These are phyloP conservation scores for Ramularia collo-cygni DNA, from an alignment of 2,329 filamentous ascomycete species.

Conservation along the genomic window DNA sequence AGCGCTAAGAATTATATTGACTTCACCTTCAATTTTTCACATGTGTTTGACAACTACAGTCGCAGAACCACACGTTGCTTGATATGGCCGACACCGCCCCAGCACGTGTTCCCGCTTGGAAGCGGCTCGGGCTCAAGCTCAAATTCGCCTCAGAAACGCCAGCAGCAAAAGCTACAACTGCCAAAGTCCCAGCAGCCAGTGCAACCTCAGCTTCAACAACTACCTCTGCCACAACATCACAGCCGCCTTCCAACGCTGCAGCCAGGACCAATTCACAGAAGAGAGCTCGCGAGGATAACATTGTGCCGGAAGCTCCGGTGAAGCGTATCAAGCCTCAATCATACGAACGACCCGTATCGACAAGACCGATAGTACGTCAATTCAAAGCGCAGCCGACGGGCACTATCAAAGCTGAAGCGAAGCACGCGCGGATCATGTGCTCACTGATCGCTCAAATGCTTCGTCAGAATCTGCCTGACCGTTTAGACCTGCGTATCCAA, in stretches of 20 bases:
- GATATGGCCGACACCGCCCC: conserved; percentile 13
- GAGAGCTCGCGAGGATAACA: conserved; percentile 4
- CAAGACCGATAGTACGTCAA: neutral
- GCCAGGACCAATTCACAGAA: conserved; percentile 1
- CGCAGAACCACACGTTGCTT: neutral
- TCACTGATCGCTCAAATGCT: no score
- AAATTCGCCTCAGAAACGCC: conserved; percentile 43
- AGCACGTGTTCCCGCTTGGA: conserved; percentile 49
- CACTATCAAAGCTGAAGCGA: no score
- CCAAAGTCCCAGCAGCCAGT: neutral
- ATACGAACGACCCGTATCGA: neutral
- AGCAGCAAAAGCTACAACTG: conserved; percentile 1
- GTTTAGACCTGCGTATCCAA: no score
- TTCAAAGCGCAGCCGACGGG: no score
- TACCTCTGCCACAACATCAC: no score
- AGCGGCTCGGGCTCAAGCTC: conserved; percentile 53
- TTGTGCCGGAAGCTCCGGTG: conserved; percentile 5
- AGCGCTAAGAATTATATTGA: no score
- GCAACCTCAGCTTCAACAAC: neutral
- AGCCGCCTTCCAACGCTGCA: neutral
- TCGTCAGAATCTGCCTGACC: no score
- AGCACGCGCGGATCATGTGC: no score
- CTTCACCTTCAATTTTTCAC: neutral
- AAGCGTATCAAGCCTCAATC: conserved; percentile 10
- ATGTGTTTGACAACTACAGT: neutral